A percentile compares a stretch with the other conserved stretches of the same genome.
Conservation (phyloP, 257 asterid genomes). For the Plantago major region DNA sequence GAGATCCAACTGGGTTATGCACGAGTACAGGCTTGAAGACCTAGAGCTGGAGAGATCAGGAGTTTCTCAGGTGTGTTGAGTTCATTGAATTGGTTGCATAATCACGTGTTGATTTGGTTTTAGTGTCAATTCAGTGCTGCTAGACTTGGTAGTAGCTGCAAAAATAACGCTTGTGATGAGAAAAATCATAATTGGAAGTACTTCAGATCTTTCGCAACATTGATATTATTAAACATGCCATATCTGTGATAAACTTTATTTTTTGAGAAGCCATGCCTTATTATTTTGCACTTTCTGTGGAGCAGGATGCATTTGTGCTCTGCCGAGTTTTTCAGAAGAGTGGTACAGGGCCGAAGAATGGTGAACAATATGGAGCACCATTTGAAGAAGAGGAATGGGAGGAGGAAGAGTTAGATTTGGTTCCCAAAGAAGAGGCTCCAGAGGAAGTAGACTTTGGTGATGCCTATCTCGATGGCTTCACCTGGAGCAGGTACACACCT, state of each 20-base stretch:
- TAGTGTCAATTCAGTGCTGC: not conserved
- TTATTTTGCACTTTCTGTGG: constrained; percentile 23
- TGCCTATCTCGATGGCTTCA: constrained; percentile 57
- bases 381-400: constrained; percentile 92
- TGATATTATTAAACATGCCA: too few species aligned
- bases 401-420: constrained; percentile 43
- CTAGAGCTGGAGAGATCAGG: constrained; percentile 69
- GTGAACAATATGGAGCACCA: constrained; percentile 96
- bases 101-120: not conserved
- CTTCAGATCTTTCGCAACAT: too few species aligned
- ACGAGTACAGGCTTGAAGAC: constrained; percentile 81
- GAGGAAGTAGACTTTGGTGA: constrained; percentile 60
- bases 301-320: constrained; percentile 71
- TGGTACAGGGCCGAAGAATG: constrained; percentile 97
- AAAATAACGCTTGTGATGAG: too few species aligned
- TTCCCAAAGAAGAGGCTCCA: constrained; percentile 46
- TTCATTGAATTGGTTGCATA: constrained; percentile 15
- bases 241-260: not conserved
- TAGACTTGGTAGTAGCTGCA: not conserved
- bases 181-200: not conserved
- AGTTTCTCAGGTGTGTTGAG: constrained; percentile 66
- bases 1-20: constrained; percentile 98
- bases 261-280: not conserved
- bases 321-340: constrained; percentile 95
- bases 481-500: constrained; percentile 58